Percentiles rank a stretch among this genome's conserved stretches.
Conservation (phyloP, 2,329 filamentous ascomycete species). For the Ophiostoma sp. region DNA sequence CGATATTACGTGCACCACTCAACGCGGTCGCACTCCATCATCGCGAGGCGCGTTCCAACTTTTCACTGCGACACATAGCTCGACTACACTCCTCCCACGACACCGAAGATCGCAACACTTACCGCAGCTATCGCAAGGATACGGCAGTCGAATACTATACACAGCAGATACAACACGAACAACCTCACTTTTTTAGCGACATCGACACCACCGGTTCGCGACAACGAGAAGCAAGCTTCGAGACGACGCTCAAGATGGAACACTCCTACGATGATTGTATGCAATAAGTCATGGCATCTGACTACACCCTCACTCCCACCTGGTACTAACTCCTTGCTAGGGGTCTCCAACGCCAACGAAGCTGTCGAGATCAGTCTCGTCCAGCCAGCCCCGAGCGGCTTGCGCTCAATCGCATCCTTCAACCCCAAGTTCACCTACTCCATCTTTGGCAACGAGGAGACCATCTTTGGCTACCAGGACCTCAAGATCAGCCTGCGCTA, state of each 20-base stretch:
- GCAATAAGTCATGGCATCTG: background rate
- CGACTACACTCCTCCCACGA: too few relatives aligned
- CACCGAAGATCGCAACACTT: too few relatives aligned
- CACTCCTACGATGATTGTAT: slow-evolving; percentile 9
- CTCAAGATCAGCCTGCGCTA: slow-evolving; percentile 69
- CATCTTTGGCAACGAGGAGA: slow-evolving; percentile 89
- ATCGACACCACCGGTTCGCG: background rate
- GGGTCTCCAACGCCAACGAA: slow-evolving; percentile 57
- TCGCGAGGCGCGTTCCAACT: slow-evolving; percentile 24
- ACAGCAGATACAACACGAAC: background rate
- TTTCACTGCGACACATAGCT: slow-evolving; percentile 11
- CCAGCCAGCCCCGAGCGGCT: slow-evolving; percentile 42
- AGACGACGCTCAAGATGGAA: background rate
- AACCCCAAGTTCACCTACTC: slow-evolving; percentile 83
- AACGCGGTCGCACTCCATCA: slow-evolving; percentile 19
- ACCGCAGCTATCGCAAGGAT: background rate
- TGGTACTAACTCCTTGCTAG: slow-evolving; percentile 33
- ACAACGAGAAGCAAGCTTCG: background rate
- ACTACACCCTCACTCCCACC: background rate
- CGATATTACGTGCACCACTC: slow-evolving; percentile 18
- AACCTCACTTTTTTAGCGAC: too few relatives aligned
- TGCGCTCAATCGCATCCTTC: slow-evolving; percentile 62
- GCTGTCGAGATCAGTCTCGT: slow-evolving; percentile 58
- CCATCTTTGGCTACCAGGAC: slow-evolving; percentile 82
- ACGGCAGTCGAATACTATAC: background rate